phyloP scores from a whole-genome alignment of 306 rosid genomes.

The Vicia faba region DNA sequence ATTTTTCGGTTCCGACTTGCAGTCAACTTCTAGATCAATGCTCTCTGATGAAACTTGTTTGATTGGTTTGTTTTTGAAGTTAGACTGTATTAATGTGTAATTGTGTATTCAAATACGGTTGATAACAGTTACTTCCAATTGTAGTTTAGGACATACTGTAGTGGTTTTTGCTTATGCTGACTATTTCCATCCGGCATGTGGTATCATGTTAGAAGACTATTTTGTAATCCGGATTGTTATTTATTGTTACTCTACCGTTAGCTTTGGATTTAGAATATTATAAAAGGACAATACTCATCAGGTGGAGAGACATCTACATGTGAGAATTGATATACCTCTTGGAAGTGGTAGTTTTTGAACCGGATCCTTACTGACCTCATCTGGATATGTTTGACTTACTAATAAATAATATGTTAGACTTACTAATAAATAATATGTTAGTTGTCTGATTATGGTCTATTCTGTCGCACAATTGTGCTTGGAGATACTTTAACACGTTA shows the following conservation, averaged over 20 bases:
- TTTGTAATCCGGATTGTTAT: slow-evolving; percentile 1
- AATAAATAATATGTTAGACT: neutral
- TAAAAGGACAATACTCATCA: slow-evolving; percentile 2
- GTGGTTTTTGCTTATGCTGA: slow-evolving; percentile 32
- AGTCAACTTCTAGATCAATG: slow-evolving; percentile 5
- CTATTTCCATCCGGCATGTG: neutral
- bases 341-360: slow-evolving; percentile 31
- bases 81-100: neutral
- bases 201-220: slow-evolving; percentile 9
- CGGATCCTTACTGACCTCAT: neutral
- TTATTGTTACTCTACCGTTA: slow-evolving; percentile 1
- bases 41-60: slow-evolving; percentile 7
- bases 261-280: neutral
- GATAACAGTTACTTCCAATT: slow-evolving; percentile 14
- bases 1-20: slow-evolving; percentile 17
- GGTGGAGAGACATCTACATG: slow-evolving; percentile 20
- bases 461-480: neutral
- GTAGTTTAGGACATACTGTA: slow-evolving; percentile 24
- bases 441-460: slow-evolving; percentile 4
- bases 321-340: slow-evolving; percentile 3
- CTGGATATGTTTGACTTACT: slow-evolving; percentile 21
- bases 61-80: slow-evolving; percentile 10
- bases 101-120: slow-evolving; percentile 21
- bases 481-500: slow-evolving; percentile 12
- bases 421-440: neutral